phyloP scores from a whole-genome alignment of 495 filamentous ascomycete species.

The Letharia columbiana region DNA sequence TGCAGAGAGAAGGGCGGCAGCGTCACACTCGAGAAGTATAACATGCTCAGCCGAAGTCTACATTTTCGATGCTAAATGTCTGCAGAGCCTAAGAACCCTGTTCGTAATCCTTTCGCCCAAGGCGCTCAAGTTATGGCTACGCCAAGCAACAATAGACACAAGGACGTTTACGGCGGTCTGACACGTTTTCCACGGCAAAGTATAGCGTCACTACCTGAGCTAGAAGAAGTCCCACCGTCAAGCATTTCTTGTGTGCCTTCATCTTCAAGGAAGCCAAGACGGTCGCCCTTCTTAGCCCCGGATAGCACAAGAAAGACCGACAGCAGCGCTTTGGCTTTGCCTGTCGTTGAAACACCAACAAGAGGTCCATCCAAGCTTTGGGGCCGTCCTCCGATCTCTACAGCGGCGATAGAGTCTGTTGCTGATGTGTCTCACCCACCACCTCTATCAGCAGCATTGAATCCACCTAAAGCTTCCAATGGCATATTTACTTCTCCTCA shows the following conservation, averaged over 20 bases:
- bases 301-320: neutral
- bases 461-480: neutral
- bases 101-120: conserved; percentile 48
- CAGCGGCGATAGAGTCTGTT: neutral
- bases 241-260: conserved; percentile 28
- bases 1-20: conserved; percentile 23
- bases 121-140: conserved; percentile 71
- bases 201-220: conserved; percentile 21
- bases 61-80: conserved; percentile 7
- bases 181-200: conserved; percentile 12
- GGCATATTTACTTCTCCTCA: neutral
- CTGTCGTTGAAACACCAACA: conserved; percentile 48
- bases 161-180: conserved; percentile 34
- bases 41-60: neutral
- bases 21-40: conserved; percentile 22
- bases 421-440: neutral
- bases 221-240: conserved; percentile 25
- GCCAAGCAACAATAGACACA: conserved; percentile 51
- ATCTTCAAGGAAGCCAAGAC: conserved; percentile 10
- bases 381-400: conserved; percentile 27
- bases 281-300: neutral
- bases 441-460: neutral
- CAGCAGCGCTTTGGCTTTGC: conserved; percentile 2
- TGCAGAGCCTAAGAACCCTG: conserved; percentile 52
- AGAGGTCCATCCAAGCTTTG: conserved; percentile 35